A percentile compares a stretch with the other conserved stretches of the same genome.
Conservation (phyloP, 2,329 filamentous ascomycete species). For the Blumeriella jaapii region DNA sequence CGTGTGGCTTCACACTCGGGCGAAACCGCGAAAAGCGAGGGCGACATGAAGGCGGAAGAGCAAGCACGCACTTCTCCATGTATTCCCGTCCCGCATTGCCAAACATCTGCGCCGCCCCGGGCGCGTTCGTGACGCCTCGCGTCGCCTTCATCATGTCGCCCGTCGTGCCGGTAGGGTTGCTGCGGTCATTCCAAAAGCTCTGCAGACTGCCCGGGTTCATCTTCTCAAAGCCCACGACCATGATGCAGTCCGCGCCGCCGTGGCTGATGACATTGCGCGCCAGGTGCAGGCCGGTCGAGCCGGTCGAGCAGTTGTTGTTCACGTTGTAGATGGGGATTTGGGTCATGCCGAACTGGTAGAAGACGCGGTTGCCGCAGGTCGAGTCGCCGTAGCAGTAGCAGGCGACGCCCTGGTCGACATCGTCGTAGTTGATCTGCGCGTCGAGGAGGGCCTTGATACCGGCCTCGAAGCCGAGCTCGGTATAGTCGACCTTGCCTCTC, state of each 20-base stretch:
- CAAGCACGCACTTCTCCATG: conserved; percentile 64
- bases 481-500: conserved; percentile 86
- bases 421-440: conserved; percentile 90
- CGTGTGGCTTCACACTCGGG: no score
- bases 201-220: conserved; percentile 89
- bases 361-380: conserved; percentile 89
- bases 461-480: conserved; percentile 81
- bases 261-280: conserved; percentile 67
- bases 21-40: no score
- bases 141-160: conserved; percentile 73
- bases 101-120: conserved; percentile 85
- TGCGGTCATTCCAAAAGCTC: conserved; percentile 73
- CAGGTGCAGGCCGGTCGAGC: conserved; percentile 82
- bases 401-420: conserved; percentile 89
- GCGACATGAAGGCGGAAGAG: no score
- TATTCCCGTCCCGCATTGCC: conserved; percentile 91
- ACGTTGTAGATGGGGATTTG: conserved; percentile 94
- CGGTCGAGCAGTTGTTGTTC: conserved; percentile 97
- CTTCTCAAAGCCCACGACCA: conserved; percentile 96
- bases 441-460: conserved; percentile 47
- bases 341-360: conserved; percentile 98
- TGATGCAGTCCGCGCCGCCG: conserved; percentile 74
- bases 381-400: conserved; percentile 97
- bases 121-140: conserved; percentile 68
- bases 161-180: conserved; percentile 65